Base-by-base conservation (phyloP, 2,329 filamentous ascomycete genomes). In the Aspergillus udagawae region DNA sequence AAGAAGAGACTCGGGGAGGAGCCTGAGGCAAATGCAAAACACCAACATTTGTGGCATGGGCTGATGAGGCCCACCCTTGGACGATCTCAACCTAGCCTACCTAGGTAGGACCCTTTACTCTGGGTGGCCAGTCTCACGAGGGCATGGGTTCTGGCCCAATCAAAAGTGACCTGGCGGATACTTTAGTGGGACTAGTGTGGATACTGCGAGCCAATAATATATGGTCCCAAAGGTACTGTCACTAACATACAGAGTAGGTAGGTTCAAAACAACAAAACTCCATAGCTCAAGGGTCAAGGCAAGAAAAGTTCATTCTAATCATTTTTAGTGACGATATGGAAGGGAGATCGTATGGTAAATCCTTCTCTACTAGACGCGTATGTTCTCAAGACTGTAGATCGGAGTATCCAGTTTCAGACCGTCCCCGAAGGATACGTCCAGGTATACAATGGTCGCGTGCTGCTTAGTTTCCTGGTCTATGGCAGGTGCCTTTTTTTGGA, bases 111-210 rank as follows among this genome's bases (percentile, higher is more conserved):
- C 10, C 28, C 28, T 29, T 29, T 25, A 25, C 25, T 25, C 25
- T 25, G 0, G 3, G 10, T 29, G 28, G 28, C 28, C 10, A 32
- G 29, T 32, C 29, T 20, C 44, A 44, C 27, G 20, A 44, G 21
- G 25, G 21, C 21, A 38, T 25, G 35, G n/a, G 9, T 9, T 17
- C 28, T 47, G 45, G 32, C 8, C 61, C 60, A 65, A 65, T 65
- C 48, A 54, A 44, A 32, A 27, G 20, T 20, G 28, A 5, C n/a
- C 20, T 27, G 53, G 58, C 60, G 63, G 63, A 63, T 60, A 55
- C 63, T 32, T 20, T 57, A 56, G 60, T 62, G 61, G 63, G 61
- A 56, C 61, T 58, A 55, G 58, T 17, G 41, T 45, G 8, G 20
- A 21, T 7, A 10, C 17, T 50, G 9, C 3, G 8, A 20, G 6